These are phyloP conservation scores for Dianthus caryophyllus DNA, from an alignment of 148 eudicot genomes.

Conservation along the genomic window DNA sequence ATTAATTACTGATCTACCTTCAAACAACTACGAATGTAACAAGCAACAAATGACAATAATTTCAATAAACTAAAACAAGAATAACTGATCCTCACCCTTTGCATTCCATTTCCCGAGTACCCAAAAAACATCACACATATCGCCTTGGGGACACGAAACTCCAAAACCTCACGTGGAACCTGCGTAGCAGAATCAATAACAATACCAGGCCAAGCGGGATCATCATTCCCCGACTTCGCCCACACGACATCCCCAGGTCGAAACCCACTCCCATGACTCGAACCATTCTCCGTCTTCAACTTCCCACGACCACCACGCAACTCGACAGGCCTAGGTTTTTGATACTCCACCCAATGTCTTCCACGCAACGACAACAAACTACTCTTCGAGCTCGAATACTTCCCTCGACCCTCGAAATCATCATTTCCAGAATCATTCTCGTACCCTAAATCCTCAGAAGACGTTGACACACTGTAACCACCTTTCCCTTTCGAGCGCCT, in stretches of 20 bases:
- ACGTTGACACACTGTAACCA: constrained; percentile 22
- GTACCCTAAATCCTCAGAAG: constrained; percentile 25
- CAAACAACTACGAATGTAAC: no score
- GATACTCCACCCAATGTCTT: constrained; percentile 33
- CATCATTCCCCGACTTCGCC: constrained; percentile 67
- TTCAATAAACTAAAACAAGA: constrained; percentile 15
- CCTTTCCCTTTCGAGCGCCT: constrained; percentile 33
- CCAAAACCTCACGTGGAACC: constrained; percentile 71
- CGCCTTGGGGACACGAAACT: constrained; percentile 50
- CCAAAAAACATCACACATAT: constrained; percentile 96
- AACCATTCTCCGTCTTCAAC: constrained; percentile 19
- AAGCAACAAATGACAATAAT: constrained; percentile 8
- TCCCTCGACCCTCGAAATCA: constrained; percentile 27
- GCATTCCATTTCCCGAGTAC: constrained; percentile 72
- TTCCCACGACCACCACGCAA: constrained; percentile 28
- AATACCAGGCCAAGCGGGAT: constrained; percentile 97
- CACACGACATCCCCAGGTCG: constrained; percentile 82
- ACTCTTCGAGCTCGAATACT: constrained; percentile 35
- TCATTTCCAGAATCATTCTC: constrained; percentile 24
- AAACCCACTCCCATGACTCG: constrained; percentile 36
- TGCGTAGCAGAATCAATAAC: constrained; percentile 71
- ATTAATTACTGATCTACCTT: constrained; percentile 7
- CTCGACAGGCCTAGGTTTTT: constrained; percentile 25
- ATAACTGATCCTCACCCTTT: constrained; percentile 50
- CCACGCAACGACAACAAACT: constrained; percentile 33